Base-by-base conservation (phyloP, 805 yeast genomes). In the Clavispora asparagi region DNA sequence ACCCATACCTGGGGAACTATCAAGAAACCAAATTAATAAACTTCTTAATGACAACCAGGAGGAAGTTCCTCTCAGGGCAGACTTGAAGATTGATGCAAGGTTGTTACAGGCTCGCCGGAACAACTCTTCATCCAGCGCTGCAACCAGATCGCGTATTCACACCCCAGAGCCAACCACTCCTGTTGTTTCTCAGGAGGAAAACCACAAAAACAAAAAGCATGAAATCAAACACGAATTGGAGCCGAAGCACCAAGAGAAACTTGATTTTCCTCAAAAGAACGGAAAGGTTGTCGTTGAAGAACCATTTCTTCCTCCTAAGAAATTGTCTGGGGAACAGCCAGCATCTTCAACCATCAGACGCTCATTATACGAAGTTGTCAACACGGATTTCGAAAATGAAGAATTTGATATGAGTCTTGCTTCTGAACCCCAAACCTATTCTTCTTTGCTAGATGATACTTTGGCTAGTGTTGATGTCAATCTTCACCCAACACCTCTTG, bases 21-120 rank as follows among this genome's bases (percentile, higher is more conserved):
- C 58, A 0, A 53, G 50, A 6, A 43, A 35, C 1, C 55, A 54
- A 35, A 47, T 54, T 14, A 47, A 53, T 27, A 44, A 42, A 11
- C 51, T 54, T 14, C 46, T 54, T 14, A 26, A 46, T 0, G 58
- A 54, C 29, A 42, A 45, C 14, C 58, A 54, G 32, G 40, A 39
- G n/a, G 56, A 54, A 29, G 56, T 54, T 3, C 58, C 58, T 7
- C 55, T 53, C 1, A 43, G 58, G 29, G 55, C 56, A 2, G 58
- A 54, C 37, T 40, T 54, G 7, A 51, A 50, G 14, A 46, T 53
- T 11, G 38, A 29, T 19, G 35, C 41, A 27, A 49, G 47, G 5
- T 32, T 33, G 23, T 7, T 33, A 11, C 7, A 33, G 9, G 37
- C 35, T n/a, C 35, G 17, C 6, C 13, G 6, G 10, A n/a, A 2